These are phyloP conservation scores for Trichomonas vaginalis DNA, from an alignment of 208 protist genomes.

Conservation along the genomic window DNA sequence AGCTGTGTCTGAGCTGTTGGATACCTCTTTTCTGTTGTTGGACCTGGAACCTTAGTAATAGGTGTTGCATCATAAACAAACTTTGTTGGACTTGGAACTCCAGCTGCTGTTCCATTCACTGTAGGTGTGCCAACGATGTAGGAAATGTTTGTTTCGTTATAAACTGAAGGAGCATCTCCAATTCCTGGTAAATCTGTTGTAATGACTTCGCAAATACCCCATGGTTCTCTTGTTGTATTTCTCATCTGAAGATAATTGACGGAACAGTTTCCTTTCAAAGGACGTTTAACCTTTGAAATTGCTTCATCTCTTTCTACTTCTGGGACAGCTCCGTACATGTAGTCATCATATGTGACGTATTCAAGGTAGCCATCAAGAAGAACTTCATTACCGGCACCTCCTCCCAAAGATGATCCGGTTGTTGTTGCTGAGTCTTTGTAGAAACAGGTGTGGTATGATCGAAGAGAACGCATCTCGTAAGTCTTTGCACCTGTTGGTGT, in stretches of 20 bases:
- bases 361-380: neutral
- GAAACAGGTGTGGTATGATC: neutral
- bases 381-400: neutral
- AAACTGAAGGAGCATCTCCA: no score
- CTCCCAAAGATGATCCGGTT: neutral
- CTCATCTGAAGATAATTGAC: neutral
- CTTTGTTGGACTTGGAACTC: neutral
- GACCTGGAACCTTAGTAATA: neutral
- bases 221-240: neutral
- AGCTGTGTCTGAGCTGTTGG: no score
- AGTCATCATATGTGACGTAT: neutral
- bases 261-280: neutral
- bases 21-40: no score
- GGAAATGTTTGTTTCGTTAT: neutral
- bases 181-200: no score
- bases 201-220: neutral
- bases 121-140: neutral
- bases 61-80: neutral
- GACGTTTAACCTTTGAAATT: neutral
- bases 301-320: neutral
- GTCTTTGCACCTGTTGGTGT: neutral
- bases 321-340: neutral
- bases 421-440: neutral
- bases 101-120: neutral
- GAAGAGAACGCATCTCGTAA: neutral